Evolutionary conservation across 768 basidiomycete genomes (phyloP), one percentile per base, ranked within the genome.

Genomic region (Cyathus striatus): DNA sequence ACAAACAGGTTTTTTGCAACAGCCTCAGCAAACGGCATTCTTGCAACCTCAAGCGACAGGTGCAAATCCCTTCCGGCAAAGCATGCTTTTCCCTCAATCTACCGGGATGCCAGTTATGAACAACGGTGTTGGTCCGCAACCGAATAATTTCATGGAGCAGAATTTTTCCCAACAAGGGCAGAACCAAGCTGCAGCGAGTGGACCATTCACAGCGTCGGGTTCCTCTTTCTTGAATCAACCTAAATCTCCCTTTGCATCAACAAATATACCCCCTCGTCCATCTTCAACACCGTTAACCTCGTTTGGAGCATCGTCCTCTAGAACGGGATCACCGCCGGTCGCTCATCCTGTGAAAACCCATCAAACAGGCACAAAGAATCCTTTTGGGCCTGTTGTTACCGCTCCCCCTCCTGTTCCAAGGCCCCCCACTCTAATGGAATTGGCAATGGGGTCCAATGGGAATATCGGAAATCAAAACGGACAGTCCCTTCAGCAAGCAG

Each of bases 291-390:
- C 89, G 6, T 70, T 85, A 17, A 75, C 73, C 4, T 64, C 69
- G 14, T 53, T 68, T 26, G 53, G 35, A 9, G 7, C 35, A 18
- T 36, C 50, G 36, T 58, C 47, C 24, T 52, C 52, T 54, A 43
- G 65, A 22, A 49, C 58, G 23, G 54, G 56, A 5, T 65, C 73
- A 5, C 74, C 75, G 4, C 72, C 75, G 26, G 50, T 66, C 3
- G 69, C 73, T 2, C 80, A 83, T 54, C 80, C 82, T 5, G 75
- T 97, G 21, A 83, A 80, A 53, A 74, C 92, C 5, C 94, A 98
- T 59, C 81, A 86, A 59, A 99, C 96, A 3, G 95, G 96, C 21
- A 90, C 90, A 5, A 83, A 81, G 51, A 99, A 99, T 72, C 96
- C 96, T 3, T 99, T 99, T 49, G 94, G 92, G 5, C 77, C 79